Conservation (phyloP, 805 yeast genomes). For the Ogataea polymorpha region DNA sequence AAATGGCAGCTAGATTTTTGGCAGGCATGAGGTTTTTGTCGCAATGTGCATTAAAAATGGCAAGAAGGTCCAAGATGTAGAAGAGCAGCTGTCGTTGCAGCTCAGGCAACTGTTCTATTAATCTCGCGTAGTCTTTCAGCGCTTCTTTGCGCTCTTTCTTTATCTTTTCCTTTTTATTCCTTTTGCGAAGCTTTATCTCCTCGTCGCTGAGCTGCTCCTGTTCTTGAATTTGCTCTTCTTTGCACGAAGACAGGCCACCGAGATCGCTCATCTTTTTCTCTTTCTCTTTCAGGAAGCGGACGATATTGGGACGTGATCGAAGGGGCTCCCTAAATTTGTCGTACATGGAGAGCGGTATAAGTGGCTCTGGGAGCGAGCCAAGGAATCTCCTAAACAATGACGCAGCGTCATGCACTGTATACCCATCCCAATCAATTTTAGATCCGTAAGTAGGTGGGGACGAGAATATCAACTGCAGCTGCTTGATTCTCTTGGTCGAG, state of each 20-base stretch:
- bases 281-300: slow-evolving; percentile 62
- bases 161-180: slow-evolving; percentile 51
- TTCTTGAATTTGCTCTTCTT: slow-evolving; percentile 3
- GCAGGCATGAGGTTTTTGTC: slow-evolving; percentile 86
- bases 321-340: slow-evolving; percentile 78
- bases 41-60: slow-evolving; percentile 78
- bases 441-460: slow-evolving; percentile 89
- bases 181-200: slow-evolving; percentile 36
- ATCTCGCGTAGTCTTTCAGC: slow-evolving; percentile 62
- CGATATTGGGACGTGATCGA: slow-evolving; percentile 57
- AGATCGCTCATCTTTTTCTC: slow-evolving; percentile 23
- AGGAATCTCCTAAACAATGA: slow-evolving; percentile 81
- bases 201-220: slow-evolving; percentile 22
- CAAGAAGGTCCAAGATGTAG: slow-evolving; percentile 80
- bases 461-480: slow-evolving; percentile 78
- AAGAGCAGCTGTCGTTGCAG: slow-evolving; percentile 77
- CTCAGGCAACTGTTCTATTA: slow-evolving; percentile 71
- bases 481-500: slow-evolving; percentile 80
- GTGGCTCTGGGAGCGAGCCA: slow-evolving; percentile 87
- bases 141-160: slow-evolving; percentile 66
- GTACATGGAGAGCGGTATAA: slow-evolving; percentile 75
- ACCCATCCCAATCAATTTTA: slow-evolving; percentile 86
- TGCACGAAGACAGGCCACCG: not conserved
- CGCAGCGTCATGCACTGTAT: slow-evolving; percentile 95
- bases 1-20: slow-evolving; percentile 88